Percentiles rank a stretch among this genome's conserved stretches.
These are phyloP conservation scores for Sordariomycetes sp. DNA, from an alignment of 2,329 filamentous ascomycete species.

Conservation along the genomic window DNA sequence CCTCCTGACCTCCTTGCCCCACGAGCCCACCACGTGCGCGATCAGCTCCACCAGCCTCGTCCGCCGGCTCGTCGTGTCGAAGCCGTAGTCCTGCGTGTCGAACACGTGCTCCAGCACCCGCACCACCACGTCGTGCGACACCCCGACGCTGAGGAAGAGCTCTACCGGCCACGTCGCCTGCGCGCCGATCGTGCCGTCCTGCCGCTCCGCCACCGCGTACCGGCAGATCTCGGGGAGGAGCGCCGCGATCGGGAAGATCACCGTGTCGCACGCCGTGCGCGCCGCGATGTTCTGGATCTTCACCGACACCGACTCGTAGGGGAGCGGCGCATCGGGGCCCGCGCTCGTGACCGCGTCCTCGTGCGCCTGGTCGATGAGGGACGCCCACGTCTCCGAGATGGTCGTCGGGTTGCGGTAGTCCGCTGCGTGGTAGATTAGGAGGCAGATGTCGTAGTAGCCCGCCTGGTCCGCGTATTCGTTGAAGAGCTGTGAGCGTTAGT, in stretches of 20 bases:
- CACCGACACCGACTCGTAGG: conserved; percentile 61
- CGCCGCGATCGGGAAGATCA: conserved; percentile 52
- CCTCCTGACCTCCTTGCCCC: conserved; percentile 37
- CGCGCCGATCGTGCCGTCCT: conserved; percentile 46
- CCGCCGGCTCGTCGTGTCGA: conserved; percentile 36
- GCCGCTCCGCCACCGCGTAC: conserved; percentile 48
- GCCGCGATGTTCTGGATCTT: conserved; percentile 55
- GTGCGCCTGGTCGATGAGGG: conserved; percentile 65
- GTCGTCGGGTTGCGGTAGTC: conserved; percentile 83
- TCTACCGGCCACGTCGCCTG: conserved; percentile 46
- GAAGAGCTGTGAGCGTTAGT: conserved; percentile 53
- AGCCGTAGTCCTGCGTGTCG: conserved; percentile 48
- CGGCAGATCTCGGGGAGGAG: conserved; percentile 53
- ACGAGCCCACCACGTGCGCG: conserved; percentile 33
- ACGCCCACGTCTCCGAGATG: conserved; percentile 76
- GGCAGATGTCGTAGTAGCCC: conserved; percentile 85
- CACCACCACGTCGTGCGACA: conserved; percentile 45
- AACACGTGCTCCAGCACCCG: conserved; percentile 46
- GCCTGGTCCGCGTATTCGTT: conserved; percentile 86
- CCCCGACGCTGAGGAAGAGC: conserved; percentile 43
- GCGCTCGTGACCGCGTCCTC: conserved; percentile 32
- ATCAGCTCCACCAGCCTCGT: conserved; percentile 45
- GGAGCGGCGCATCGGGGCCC: conserved; percentile 32
- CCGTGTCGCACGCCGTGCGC: conserved; percentile 52
- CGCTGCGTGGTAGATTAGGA: conserved; percentile 84